A percentile compares a stretch with the other conserved stretches of the same genome.
Evolutionary conservation across 805 yeast genomes (phyloP).

Genomic region (Myxozyma nipponensis): DNA sequence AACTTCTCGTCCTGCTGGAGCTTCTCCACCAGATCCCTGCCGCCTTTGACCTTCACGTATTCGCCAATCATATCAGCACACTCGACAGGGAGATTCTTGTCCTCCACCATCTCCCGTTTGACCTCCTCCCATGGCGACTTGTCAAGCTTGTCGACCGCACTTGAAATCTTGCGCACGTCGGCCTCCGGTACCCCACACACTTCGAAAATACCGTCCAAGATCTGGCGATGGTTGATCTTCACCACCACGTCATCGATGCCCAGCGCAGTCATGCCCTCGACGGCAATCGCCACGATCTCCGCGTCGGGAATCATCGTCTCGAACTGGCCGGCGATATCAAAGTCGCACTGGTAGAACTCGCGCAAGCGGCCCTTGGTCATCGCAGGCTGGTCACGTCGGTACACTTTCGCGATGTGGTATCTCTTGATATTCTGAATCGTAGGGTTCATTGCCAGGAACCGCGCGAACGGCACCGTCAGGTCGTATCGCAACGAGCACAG

Average conservation of each 20-base stretch:
- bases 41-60: conserved; percentile 80
- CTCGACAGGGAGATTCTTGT: conserved; percentile 83
- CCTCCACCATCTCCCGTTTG: conserved; percentile 84
- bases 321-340: conserved; percentile 90
- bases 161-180: conserved; percentile 87
- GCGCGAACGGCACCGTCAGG: conserved; percentile 96
- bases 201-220: conserved; percentile 91
- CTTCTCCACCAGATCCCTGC: conserved; percentile 44
- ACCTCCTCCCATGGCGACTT: conserved; percentile 95
- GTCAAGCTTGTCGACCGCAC: conserved; percentile 96
- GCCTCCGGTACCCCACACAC: conserved; percentile 92
- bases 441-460: conserved; percentile 89
- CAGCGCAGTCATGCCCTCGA: conserved; percentile 77
- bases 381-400: conserved; percentile 99
- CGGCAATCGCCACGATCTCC: conserved; percentile 74
- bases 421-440: conserved; percentile 85
- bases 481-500: conserved; percentile 92
- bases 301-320: conserved; percentile 97
- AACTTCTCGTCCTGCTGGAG: conserved; percentile 59
- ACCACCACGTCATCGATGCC: conserved; percentile 88
- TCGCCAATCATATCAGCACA: conserved; percentile 92
- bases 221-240: conserved; percentile 91
- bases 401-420: conserved; percentile 96
- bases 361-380: conserved; percentile 99
- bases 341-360: conserved; percentile 98